Base-by-base conservation (phyloP, 495 filamentous ascomycete genomes). In the Podospora comata region DNA sequence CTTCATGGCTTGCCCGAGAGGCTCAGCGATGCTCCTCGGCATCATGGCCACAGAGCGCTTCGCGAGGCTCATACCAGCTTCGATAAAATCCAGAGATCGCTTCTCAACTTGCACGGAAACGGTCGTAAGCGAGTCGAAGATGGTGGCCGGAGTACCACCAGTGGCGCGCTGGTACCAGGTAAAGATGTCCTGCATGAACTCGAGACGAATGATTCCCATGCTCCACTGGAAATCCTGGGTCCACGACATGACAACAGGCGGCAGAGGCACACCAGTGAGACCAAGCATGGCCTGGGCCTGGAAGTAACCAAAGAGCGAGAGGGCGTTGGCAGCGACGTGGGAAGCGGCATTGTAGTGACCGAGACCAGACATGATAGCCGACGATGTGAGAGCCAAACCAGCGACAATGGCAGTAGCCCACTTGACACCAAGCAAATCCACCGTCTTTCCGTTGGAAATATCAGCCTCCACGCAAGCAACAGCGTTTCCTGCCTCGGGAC, bases 221-320 rank as follows among this genome's bases (percentile, higher is more conserved):
- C 89, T 94, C 95, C 95, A 99, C 79, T 96, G 91, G 84, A 98
- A 98, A 77, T 98, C 96, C 82, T 98, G 94, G 4, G 95, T 97
- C 95, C 95, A 99, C 0, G 94, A 85, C 77, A 90, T 87, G 59
- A 97, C 95, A 66, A 97, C 90, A 0, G 95, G 95, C 3, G 95
- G 95, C 67, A 97, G 86, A 30, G 83, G 83, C 28, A 97, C 88
- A 9, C 90, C 85, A 27, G 87, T 90, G 83, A 97, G 90, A 53
- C 94, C 95, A 71, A 97, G 83, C 78, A 99, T 94, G 11, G 95
- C 94, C 78, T 97, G 95, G n/a, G 91, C 88, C 75, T 99, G 95
- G 86, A 98, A 97, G 79, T 94, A 99, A 60, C 92, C 88, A 74
- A 99, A 98, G 18, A 99, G 86, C 30, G 94, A 97, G 32, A 98